Percentiles rank a stretch among this genome's conserved stretches.
phyloP scores from a whole-genome alignment of 257 asterid species.

The Echium plantagineum region DNA sequence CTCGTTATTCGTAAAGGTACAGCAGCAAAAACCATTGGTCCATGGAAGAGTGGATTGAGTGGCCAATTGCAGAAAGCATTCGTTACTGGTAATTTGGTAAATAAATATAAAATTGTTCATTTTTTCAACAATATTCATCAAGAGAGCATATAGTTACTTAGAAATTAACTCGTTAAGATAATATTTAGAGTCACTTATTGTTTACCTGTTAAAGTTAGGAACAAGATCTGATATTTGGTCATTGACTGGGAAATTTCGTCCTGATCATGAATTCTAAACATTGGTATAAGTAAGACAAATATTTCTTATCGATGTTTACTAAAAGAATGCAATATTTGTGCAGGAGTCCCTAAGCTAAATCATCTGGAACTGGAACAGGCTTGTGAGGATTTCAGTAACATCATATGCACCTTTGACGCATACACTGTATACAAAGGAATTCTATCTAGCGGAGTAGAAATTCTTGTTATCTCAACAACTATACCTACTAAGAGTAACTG shows the following conservation, averaged over 20 bases:
- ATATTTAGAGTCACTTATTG: too few relatives aligned
- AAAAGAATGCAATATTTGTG: slow-evolving; percentile 7
- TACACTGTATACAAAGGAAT: too few relatives aligned
- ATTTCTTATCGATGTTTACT: neutral
- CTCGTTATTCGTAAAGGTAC: slow-evolving; percentile 39
- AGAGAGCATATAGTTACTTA: too few relatives aligned
- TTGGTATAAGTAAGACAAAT: too few relatives aligned
- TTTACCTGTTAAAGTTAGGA: too few relatives aligned
- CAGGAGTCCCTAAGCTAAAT: slow-evolving; percentile 91
- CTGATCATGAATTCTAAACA: too few relatives aligned
- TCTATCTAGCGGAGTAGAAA: slow-evolving; percentile 90
- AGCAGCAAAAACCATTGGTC: slow-evolving; percentile 52
- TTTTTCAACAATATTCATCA: too few relatives aligned
- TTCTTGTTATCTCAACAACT: slow-evolving; percentile 66
- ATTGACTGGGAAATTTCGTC: too few relatives aligned
- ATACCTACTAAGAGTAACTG: slow-evolving; percentile 48
- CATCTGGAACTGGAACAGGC: slow-evolving; percentile 76
- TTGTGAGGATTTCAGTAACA: slow-evolving; percentile 95
- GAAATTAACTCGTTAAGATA: neutral
- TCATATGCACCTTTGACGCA: slow-evolving; percentile 31
- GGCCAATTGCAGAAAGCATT: too few relatives aligned
- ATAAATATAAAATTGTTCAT: too few relatives aligned
- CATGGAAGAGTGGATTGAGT: slow-evolving; percentile 95
- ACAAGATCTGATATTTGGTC: too few relatives aligned
- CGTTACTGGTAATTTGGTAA: too few relatives aligned